Conservation (phyloP, 2,329 filamentous ascomycete genomes). For the Berkeleyomyces rouxiae region DNA sequence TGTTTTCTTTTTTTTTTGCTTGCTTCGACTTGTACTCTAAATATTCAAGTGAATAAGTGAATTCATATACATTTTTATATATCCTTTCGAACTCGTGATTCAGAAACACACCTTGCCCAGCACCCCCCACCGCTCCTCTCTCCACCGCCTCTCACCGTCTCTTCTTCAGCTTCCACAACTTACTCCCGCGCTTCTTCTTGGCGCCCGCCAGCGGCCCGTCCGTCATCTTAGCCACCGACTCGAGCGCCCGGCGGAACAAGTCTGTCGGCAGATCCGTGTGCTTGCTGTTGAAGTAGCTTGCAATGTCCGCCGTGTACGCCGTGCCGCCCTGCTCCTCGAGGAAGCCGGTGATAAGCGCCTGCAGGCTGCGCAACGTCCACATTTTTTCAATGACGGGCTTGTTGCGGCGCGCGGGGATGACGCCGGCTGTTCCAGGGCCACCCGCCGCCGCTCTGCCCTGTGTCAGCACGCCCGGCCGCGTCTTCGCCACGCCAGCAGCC, state of each 20-base stretch:
- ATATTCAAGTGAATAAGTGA: neutral
- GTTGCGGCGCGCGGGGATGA: conserved; percentile 29
- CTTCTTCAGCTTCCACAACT: conserved; percentile 35
- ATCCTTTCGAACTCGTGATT: no score
- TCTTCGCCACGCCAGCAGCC: conserved; percentile 45
- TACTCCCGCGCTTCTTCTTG: conserved; percentile 32
- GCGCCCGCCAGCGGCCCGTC: conserved; percentile 21
- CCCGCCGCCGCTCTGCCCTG: neutral
- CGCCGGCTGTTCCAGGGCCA: neutral
- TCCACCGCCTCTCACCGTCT: neutral
- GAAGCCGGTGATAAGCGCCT: conserved; percentile 33
- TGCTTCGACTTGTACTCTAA: neutral
- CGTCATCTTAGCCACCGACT: conserved; percentile 57
- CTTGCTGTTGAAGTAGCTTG: conserved; percentile 13
- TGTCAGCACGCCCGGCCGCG: conserved; percentile 39
- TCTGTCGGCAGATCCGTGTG: conserved; percentile 10
- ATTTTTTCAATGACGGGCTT: conserved; percentile 15
- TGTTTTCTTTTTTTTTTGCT: neutral
- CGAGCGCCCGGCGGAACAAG: conserved; percentile 61
- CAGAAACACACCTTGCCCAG: no score
- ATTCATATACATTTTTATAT: no score
- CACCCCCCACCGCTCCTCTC: neutral
- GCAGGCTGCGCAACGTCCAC: conserved; percentile 8
- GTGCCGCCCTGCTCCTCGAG: conserved; percentile 61
- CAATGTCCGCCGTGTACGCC: conserved; percentile 43